A percentile compares a stretch with the other conserved stretches of the same genome.
Conservation (phyloP, 1,284 basidiomycete species). For the Ganoderma leucocontextum region DNA sequence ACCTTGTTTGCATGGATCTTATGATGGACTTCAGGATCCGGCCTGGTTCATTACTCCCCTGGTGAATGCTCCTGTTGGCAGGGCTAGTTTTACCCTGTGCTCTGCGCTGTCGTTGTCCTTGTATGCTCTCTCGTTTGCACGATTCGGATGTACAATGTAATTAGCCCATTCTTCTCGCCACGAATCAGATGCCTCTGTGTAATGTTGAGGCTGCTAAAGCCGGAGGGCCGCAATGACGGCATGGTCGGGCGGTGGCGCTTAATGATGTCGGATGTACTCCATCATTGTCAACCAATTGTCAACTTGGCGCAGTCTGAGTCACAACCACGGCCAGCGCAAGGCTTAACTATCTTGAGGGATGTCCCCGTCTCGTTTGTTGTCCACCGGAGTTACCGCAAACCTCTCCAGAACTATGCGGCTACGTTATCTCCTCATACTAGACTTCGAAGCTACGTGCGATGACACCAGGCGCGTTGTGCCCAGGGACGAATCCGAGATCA, state of each 20-base stretch:
- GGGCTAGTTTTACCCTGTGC: neutral
- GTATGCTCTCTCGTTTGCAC: neutral
- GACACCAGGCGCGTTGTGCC: conserved; percentile 27
- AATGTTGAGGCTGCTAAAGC: neutral
- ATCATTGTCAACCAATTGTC: too few species aligned
- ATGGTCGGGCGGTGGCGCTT: neutral
- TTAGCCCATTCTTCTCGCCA: neutral
- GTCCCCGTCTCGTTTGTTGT: conserved; percentile 6
- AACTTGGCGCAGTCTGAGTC: neutral
- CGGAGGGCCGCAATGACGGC: neutral
- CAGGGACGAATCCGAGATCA: conserved; percentile 40
- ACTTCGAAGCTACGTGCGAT: conserved; percentile 47
- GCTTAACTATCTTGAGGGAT: neutral
- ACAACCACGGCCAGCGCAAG: neutral
- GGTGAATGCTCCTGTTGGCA: conserved; percentile 14
- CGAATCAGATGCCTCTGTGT: neutral
- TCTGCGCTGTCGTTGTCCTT: neutral
- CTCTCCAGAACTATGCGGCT: conserved; percentile 23
- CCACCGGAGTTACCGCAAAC: conserved; percentile 5
- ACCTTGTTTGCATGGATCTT: conserved; percentile 85
- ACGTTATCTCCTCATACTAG: conserved; percentile 43
- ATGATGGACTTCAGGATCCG: conserved; percentile 70
- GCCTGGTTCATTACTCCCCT: conserved; percentile 26
- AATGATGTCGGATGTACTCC: neutral
- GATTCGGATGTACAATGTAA: neutral